Evolutionary conservation across 148 eudicot species (phyloP).

Genomic region (Silene latifolia): DNA sequence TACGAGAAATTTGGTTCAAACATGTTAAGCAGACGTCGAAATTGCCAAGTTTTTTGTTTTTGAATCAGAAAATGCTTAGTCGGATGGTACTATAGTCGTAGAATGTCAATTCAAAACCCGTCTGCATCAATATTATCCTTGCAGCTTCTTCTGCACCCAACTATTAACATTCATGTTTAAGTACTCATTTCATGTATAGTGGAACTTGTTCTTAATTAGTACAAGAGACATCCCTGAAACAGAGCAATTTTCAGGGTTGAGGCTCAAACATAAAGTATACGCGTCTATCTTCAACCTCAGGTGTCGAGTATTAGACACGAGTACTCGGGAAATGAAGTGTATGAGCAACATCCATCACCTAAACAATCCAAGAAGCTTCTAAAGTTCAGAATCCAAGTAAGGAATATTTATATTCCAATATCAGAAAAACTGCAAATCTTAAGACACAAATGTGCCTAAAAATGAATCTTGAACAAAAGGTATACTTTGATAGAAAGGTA

Average conservation of each 20-base stretch:
- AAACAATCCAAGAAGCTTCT: neutral
- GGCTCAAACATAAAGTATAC: too few relatives aligned
- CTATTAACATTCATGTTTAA: too few relatives aligned
- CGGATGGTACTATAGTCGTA: too few relatives aligned
- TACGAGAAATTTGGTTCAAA: too few relatives aligned
- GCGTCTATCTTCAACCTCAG: neutral
- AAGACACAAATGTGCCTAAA: neutral
- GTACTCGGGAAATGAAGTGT: neutral
- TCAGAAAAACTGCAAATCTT: conserved; percentile 8
- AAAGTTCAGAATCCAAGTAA: neutral
- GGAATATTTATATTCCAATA: neutral
- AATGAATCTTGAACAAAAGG: conserved; percentile 11
- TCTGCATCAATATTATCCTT: too few relatives aligned
- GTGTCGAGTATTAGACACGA: neutral
- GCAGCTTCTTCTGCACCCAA: neutral
- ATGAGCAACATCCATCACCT: neutral
- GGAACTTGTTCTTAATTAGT: too few relatives aligned
- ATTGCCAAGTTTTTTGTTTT: neutral
- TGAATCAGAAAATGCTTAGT: neutral
- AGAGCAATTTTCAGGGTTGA: too few relatives aligned
- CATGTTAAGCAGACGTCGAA: neutral
- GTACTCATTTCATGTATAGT: too few relatives aligned
- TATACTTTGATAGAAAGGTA: conserved; percentile 27
- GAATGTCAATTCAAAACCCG: too few relatives aligned
- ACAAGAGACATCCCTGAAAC: too few relatives aligned